These are phyloP conservation scores for Colletotrichum sp. DNA, from an alignment of 2,329 filamentous ascomycete genomes.

Conservation along the genomic window DNA sequence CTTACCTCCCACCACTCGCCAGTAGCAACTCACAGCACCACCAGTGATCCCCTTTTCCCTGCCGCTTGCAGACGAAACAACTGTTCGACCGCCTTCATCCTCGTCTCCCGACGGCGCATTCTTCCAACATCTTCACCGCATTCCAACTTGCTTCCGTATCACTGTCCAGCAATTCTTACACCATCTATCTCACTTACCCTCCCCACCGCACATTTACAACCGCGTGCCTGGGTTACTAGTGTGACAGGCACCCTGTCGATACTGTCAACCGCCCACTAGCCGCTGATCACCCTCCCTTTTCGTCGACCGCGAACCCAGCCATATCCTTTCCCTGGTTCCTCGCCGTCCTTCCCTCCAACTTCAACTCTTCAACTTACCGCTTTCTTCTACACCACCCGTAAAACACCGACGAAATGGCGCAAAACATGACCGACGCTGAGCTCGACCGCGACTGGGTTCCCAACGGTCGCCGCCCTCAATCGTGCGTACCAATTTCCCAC, in stretches of 20 bases:
- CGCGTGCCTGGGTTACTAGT: not conserved
- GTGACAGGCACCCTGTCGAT: conserved; percentile 10
- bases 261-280: conserved; percentile 9
- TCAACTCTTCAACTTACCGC: not conserved
- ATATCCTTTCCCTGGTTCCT: not conserved
- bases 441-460: conserved; percentile 83
- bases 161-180: not conserved
- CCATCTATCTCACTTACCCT: not conserved
- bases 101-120: not conserved
- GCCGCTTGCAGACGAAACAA: conserved; percentile 15
- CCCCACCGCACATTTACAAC: not conserved
- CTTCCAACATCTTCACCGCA: not conserved
- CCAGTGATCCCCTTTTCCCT: conserved; percentile 14
- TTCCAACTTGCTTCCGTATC: not conserved
- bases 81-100: not conserved
- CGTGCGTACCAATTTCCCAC: conserved; percentile 69
- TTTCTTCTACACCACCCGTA: not conserved
- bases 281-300: conserved; percentile 21
- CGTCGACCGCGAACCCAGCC: conserved; percentile 4
- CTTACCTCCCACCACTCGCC: not conserved
- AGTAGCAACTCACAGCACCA: not conserved
- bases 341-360: not conserved
- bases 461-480: conserved; percentile 78
- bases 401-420: conserved; percentile 16
- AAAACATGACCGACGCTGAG: conserved; percentile 65